Evolutionary conservation across 139 green algal genomes (phyloP).

Genomic region (Tetradesmus lagerheimii): DNA sequence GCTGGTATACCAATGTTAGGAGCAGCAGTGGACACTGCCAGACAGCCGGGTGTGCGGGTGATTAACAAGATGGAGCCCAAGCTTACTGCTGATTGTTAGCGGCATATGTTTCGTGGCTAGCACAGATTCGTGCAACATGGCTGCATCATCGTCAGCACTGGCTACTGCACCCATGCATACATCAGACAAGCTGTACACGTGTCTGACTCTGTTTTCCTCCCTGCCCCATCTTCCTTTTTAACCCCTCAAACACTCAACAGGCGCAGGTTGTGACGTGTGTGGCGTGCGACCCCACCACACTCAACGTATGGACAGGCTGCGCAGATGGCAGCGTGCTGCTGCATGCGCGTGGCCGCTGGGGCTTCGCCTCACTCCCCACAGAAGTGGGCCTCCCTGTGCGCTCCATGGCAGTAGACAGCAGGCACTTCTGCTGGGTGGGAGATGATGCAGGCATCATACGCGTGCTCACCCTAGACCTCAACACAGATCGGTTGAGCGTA

Average conservation of each 20-base stretch:
- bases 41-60: too few species aligned
- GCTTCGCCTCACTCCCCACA: not conserved
- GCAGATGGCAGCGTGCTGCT: slow-evolving; percentile 22
- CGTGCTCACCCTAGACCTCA: slow-evolving; percentile 7
- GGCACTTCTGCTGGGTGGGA: slow-evolving; percentile 29
- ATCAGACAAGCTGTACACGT: too few species aligned
- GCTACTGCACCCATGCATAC: not conserved
- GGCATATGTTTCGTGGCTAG: not conserved
- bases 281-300: not conserved
- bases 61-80: too few species aligned
- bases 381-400: not conserved
- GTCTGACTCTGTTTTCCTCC: too few species aligned
- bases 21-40: too few species aligned
- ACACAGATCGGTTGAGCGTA: not conserved
- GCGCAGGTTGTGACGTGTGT: not conserved
- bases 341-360: not conserved
- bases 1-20: too few species aligned
- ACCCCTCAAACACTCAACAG: not conserved
- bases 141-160: not conserved
- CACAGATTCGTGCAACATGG: not conserved
- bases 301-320: slow-evolving; percentile 19
- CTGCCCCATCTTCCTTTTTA: too few species aligned
- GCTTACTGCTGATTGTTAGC: not conserved
- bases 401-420: slow-evolving; percentile 15
- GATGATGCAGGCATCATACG: slow-evolving; percentile 41